Percentiles rank a stretch among this genome's conserved stretches.
Conservation (phyloP, 768 basidiomycete genomes). For the Termitomyces heimii region DNA sequence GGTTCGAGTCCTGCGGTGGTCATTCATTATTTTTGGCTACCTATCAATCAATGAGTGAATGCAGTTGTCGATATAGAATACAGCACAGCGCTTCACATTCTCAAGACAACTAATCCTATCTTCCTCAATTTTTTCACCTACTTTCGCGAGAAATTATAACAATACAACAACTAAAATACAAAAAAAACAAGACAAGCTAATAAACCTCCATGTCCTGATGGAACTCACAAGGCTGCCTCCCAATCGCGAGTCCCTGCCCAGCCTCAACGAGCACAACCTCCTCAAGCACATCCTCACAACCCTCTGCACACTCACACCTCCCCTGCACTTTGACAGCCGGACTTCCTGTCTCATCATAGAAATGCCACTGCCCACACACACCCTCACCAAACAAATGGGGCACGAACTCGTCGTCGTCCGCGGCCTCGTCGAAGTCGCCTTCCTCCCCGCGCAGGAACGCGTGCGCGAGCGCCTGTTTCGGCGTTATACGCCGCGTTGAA, state of each 20-base stretch:
- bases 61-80: too few species aligned
- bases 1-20: constrained; percentile 95
- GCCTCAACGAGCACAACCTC: constrained; percentile 27
- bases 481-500: constrained; percentile 71
- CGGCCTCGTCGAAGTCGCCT: constrained; percentile 23
- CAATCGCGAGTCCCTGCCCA: constrained; percentile 56
- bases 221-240: constrained; percentile 56
- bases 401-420: constrained; percentile 59
- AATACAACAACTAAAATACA: constrained; percentile 3
- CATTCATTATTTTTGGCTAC: constrained; percentile 23
- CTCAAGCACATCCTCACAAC: constrained; percentile 21
- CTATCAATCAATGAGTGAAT: not conserved
- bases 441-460: constrained; percentile 53
- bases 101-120: not conserved
- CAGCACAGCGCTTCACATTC: not conserved
- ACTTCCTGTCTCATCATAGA: constrained; percentile 51
- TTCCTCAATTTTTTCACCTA: not conserved
- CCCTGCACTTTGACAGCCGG: constrained; percentile 41
- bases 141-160: not conserved
- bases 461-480: constrained; percentile 71
- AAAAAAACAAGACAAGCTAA: not conserved
- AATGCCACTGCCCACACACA: constrained; percentile 58
- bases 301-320: constrained; percentile 22
- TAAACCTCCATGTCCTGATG: constrained; percentile 31
- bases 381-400: constrained; percentile 62